phyloP scores from a whole-genome alignment of 257 asterid species.

The Gardenia jasminoides region DNA sequence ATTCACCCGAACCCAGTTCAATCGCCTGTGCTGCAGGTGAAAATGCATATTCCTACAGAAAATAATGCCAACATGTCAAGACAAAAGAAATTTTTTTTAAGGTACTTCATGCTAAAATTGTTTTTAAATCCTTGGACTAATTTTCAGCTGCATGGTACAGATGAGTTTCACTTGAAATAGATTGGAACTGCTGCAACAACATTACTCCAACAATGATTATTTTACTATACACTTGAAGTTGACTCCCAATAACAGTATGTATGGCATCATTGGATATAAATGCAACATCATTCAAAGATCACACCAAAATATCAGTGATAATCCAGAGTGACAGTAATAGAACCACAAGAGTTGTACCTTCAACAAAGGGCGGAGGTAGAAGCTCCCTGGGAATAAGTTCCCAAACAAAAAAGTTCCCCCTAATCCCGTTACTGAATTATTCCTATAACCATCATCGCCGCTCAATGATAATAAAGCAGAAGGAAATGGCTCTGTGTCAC shows the following conservation, averaged over 20 bases:
- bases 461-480: slow-evolving; percentile 89
- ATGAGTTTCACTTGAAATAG: not conserved
- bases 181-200: not conserved
- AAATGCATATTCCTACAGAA: slow-evolving; percentile 84
- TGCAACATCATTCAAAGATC: not conserved
- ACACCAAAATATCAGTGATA: not conserved
- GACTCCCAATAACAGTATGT: not conserved
- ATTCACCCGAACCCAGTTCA: slow-evolving; percentile 90
- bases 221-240: not conserved
- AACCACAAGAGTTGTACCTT: slow-evolving; percentile 53
- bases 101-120: not conserved
- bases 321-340: not conserved
- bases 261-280: not conserved
- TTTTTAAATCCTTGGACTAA: not conserved
- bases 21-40: slow-evolving; percentile 89
- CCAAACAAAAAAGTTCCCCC: slow-evolving; percentile 76
- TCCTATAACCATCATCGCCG: slow-evolving; percentile 97
- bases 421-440: slow-evolving; percentile 79
- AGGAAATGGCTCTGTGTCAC: slow-evolving; percentile 69
- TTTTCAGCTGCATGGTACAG: not conserved
- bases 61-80: slow-evolving; percentile 19
- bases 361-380: slow-evolving; percentile 89
- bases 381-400: slow-evolving; percentile 89
- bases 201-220: not conserved
- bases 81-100: not conserved